Evolutionary conservation across 2,329 filamentous ascomycete species (phyloP).

Genomic region (Penicillium frequentans): DNA sequence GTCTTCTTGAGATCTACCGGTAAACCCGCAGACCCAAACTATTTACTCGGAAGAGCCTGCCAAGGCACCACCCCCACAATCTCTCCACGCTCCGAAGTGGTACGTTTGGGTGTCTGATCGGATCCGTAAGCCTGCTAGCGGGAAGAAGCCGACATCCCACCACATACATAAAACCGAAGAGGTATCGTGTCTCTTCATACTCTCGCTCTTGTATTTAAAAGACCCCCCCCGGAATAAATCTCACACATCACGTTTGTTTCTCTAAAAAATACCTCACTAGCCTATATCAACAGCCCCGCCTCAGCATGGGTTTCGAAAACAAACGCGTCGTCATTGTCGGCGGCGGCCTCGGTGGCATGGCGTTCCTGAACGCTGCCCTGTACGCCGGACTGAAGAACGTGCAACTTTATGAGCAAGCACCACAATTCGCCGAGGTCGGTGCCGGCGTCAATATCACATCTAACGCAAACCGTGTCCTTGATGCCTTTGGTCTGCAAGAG

Average conservation of each 20-base stretch:
- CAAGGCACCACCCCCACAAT: conserved; percentile 10
- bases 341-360: conserved; percentile 39
- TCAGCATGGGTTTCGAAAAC: conserved; percentile 29
- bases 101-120: conserved; percentile 13
- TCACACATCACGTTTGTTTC: not conserved
- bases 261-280: not conserved
- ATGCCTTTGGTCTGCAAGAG: conserved; percentile 32
- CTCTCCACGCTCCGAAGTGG: conserved; percentile 20
- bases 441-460: conserved; percentile 40
- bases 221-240: not conserved
- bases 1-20: conserved; percentile 5
- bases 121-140: conserved; percentile 13
- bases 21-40: conserved; percentile 1
- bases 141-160: conserved; percentile 10
- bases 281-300: not conserved
- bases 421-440: conserved; percentile 39
- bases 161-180: conserved; percentile 9
- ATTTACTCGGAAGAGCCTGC: conserved; percentile 12
- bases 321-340: conserved; percentile 35
- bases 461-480: conserved; percentile 36
- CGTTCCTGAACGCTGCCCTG: conserved; percentile 38
- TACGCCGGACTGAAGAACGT: conserved; percentile 17
- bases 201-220: not conserved
- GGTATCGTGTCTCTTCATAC: not conserved
- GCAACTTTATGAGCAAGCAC: conserved; percentile 31